Base-by-base conservation (phyloP, 2,329 filamentous ascomycete genomes). In the Coleophoma crateriformis region DNA sequence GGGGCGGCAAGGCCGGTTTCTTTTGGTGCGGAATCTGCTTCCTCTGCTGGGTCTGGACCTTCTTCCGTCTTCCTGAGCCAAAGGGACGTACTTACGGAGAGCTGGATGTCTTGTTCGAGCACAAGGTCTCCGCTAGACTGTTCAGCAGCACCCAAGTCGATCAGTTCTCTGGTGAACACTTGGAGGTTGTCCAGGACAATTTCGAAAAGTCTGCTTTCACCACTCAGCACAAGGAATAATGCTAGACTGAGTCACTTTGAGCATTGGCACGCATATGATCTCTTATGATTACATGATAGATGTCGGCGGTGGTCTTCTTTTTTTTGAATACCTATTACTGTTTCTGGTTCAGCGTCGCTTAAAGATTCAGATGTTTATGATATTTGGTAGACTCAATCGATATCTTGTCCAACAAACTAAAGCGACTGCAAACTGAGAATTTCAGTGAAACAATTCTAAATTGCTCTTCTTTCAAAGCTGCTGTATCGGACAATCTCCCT, bases 21-120 rank as follows among this genome's bases (percentile, higher is more conserved):
- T 94, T 95, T 73, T 95, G 89, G 89, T 76, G 77, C 73, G 87
- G 79, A 0, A 82, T 87, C 49, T 90, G 87, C 70, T 88, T 90
- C 70, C 68, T 83, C 48, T 92, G 87, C 71, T 82, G 91, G 61
- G 71, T 94, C 13, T 95, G 92, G 70, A 85, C 85, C 0, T 91
- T 81, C 63, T 90, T 90, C 73, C 79, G 86, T n/a, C 74, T 90
- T 0, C 90, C 89, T 0, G 89, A 95, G 64, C 88, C 89, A 0
- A 75, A 74, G 5, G 90, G 87, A 13, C 81, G 88, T 42, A 87
- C 87, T 0, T 95, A 91, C 62, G 89, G 88, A 4, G 89, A 95
- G 68, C 71, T 95, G 50, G 89, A 95, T 65, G 62, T 94, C 47
- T 74, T 95, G 45, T 95, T 95, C 61, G 87, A 95, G 69, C 76